Evolutionary conservation across 2,329 filamentous ascomycete genomes (phyloP).

Genomic region (Gremmenia infestans): DNA sequence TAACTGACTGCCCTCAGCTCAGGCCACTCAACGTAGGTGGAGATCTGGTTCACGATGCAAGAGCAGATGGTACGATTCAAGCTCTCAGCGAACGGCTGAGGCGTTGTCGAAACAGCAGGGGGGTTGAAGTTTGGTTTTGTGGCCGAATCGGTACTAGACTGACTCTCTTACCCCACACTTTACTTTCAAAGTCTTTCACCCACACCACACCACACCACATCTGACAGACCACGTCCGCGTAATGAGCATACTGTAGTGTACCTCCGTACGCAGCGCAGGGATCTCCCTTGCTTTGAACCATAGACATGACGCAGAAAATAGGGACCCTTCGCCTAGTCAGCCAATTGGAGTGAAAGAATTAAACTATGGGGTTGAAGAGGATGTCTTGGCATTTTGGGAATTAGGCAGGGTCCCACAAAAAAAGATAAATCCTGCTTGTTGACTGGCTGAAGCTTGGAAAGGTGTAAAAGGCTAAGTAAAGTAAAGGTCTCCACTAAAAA

Average conservation of each 20-base stretch:
- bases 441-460: background rate
- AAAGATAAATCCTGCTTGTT: background rate
- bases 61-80: background rate
- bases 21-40: background rate
- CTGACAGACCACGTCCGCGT: background rate
- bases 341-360: background rate
- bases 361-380: background rate
- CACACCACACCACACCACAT: background rate
- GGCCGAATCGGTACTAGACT: background rate
- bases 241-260: background rate
- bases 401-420: background rate
- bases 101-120: background rate
- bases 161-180: background rate
- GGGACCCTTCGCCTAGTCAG: background rate
- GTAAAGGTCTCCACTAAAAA: too few species aligned
- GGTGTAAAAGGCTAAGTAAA: background rate
- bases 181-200: background rate
- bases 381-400: background rate
- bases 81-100: background rate
- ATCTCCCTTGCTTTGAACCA: background rate
- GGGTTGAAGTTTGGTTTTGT: too few species aligned
- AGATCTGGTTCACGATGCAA: background rate
- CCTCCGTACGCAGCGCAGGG: background rate
- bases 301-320: slow-evolving; percentile 1
- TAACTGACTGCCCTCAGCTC: too few species aligned